Evolutionary conservation across 1,284 basidiomycete species (phyloP), one percentile per base, ranked within the genome.

Genomic region (Hypsizygus ulmarius): DNA sequence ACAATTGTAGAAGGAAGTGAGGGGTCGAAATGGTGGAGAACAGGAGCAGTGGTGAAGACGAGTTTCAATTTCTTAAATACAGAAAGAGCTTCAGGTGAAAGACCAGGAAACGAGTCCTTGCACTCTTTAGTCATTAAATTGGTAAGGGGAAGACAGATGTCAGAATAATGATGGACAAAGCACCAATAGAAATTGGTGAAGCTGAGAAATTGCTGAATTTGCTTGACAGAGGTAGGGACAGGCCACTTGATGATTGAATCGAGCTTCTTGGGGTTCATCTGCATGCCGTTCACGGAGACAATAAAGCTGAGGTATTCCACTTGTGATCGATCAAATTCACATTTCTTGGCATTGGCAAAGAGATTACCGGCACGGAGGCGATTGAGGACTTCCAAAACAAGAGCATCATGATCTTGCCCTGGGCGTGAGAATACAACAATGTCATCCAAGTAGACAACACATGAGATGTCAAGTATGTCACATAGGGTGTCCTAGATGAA

Each of bases 271-370:
- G 57, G 53, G 40, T 70, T 59, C 70, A 75, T 73, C 0, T 42
- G 38, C 10, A 72, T 44, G 2, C 70, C 68, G 1, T 61, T 39
- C 0, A 43, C 12, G 1, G 44, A 51, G n/a, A 77, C 54, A 38
- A 72, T 58, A 47, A 64, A 67, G 5, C 75, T 72, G 0, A 78
- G 60, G 58, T 70, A 78, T 15, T 72, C 66, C 6, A 68, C 59
- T 7, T 54, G 16, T 5, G 49, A 36, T 2, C 43, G 30, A 47
- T 62, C 34, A 50, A 70, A 72, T 18, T 61, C 52, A 49, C 67
- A 71, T 46, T 71, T 71, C 18, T 55, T 48, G 1, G 59, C 21
- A 14, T 66, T 66, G 21, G 54, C 45, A 45, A 53, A 70, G 0
- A 71, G 56, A 0, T 44, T 25, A 18, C 57, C 33, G 8, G 57